phyloP scores from a whole-genome alignment of 208 protist genomes.

The Leishmania braziliensis region DNA sequence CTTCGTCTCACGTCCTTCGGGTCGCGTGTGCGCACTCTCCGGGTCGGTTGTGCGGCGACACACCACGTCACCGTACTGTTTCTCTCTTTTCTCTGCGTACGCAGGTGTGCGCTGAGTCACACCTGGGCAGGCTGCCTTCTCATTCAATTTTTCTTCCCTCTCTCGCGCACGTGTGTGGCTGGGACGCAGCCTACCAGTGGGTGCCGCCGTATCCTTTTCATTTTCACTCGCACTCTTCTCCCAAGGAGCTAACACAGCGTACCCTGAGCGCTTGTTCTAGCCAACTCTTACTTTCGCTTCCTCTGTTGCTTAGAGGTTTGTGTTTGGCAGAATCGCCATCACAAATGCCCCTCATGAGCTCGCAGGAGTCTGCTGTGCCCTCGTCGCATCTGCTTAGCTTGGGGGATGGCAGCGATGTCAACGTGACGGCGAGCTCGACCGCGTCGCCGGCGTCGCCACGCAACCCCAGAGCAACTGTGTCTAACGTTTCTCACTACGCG shows the following conservation, averaged over 20 bases:
- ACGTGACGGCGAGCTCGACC: not conserved
- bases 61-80: not conserved
- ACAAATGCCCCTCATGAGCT: not conserved
- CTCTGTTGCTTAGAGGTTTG: not conserved
- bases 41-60: not conserved
- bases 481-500: not conserved
- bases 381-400: not conserved
- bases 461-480: not conserved
- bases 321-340: not conserved
- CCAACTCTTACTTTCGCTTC: not conserved
- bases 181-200: not conserved
- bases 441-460: not conserved
- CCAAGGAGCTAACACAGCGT: not conserved
- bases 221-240: not conserved
- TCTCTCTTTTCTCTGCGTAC: not conserved
- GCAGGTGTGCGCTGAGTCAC: not conserved
- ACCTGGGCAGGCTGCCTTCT: not conserved
- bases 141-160: not conserved
- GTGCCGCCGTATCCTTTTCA: not conserved
- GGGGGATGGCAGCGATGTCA: not conserved
- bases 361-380: not conserved
- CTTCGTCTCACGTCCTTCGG: not conserved
- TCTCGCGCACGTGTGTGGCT: not conserved
- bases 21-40: not conserved
- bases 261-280: not conserved